Evolutionary conservation across 2,329 filamentous ascomycete species (phyloP), one percentile per base, ranked within the genome.

Genomic region (Colletotrichum falcatum): DNA sequence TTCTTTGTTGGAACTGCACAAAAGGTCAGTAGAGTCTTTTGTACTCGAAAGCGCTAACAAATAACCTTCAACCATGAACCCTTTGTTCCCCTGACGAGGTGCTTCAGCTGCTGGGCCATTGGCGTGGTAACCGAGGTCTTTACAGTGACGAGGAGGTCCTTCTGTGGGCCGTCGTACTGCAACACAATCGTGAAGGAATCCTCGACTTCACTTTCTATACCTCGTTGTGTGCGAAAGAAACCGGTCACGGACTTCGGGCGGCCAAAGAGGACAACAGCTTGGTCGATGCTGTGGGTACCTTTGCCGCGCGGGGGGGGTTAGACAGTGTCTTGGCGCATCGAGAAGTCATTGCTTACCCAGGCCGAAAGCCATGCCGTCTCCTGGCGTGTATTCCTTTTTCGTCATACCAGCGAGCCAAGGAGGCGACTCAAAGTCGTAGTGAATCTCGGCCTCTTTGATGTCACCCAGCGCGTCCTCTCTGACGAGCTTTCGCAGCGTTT

Each of bases 371-470:
- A 84, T 81, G 0, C 83, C 83, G 1, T 79, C 74, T 0, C 83
- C 83, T 0, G 81, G 80, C 0, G 72, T 75, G 54, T 81, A 81
- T 37, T 80, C 75, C 42, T 78, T 78, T 6, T 61, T 65, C 0
- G 73, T 80, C 75, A 79, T 80, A 0, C 53, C 62, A 0, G 75
- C 67, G 0, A 84, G 73, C 83, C 83, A 85, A 1, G 75, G 53
- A 0, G 83, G 80, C 0, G 78, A 79, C 44, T 83, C 82, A 48
- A 85, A 87, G 75, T 92, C 90, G 69, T 91, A 92, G 77, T 91
- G 89, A 3, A 89, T 86, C 74, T 92, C 87, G 61, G 89, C 91
- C 73, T 92, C 90, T 46, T 86, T 86, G 59, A 92, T 81, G 1
- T 89, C 84, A 20, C 90, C 90, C 4, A 91, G 80, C 0, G 82